Conservation (phyloP, 257 asterid species). For the Primulina huaijiensis region DNA sequence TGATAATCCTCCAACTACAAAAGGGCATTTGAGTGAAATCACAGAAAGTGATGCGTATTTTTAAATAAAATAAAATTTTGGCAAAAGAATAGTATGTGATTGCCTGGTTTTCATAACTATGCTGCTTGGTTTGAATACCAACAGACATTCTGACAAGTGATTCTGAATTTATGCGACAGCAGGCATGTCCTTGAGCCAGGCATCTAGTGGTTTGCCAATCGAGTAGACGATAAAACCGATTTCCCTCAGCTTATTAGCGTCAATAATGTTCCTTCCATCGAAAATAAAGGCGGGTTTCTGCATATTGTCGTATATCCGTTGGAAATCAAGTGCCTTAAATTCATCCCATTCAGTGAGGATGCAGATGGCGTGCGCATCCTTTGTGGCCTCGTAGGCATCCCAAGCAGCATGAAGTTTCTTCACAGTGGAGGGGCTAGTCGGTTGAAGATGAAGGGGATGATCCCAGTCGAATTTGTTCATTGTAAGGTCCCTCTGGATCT, state of each 20-base stretch:
- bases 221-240: conserved; percentile 83
- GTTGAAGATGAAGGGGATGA: conserved; percentile 88
- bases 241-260: conserved; percentile 66
- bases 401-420: conserved; percentile 63
- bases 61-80: conserved; percentile 30
- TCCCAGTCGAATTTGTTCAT: conserved; percentile 90
- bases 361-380: conserved; percentile 78
- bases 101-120: conserved; percentile 30
- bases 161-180: conserved; percentile 53
- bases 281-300: conserved; percentile 84
- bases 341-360: conserved; percentile 92
- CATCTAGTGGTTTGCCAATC: conserved; percentile 85
- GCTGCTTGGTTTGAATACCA: conserved; percentile 23
- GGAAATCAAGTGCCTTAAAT: conserved; percentile 72
- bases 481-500: conserved; percentile 80
- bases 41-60: conserved; percentile 30
- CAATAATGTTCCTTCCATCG: conserved; percentile 73
- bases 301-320: conserved; percentile 77
- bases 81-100: conserved; percentile 30
- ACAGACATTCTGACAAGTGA: conserved; percentile 15
- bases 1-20: conserved; percentile 35
- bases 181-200: conserved; percentile 94
- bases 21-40: conserved; percentile 27
- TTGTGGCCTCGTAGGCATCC: conserved; percentile 76
- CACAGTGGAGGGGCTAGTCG: conserved; percentile 74